Evolutionary conservation across 75 land plant species (phyloP), one percentile per base, ranked within the genome.

Genomic region (Sequoiadendron giganteum): DNA sequence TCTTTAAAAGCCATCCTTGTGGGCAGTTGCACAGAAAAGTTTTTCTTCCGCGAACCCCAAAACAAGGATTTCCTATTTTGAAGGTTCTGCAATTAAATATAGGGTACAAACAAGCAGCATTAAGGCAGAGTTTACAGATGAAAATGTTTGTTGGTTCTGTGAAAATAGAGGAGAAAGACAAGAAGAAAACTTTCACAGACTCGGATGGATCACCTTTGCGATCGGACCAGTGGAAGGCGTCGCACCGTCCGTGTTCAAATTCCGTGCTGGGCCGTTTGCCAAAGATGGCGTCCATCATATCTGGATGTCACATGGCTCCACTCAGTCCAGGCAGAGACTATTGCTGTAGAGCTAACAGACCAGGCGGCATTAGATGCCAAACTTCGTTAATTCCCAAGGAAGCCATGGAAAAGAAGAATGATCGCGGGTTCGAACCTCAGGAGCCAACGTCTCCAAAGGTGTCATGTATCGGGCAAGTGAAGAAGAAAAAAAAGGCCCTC

Each of bases 391-490:
- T 94, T 38, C 95, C 95, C 1, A 75, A 28, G 28, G 95, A 93
- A 40, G 94, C 92, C 19, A 79, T 88, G 25, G 48, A 42, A 28
- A 48, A 56, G 6, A 36, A 38, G 54, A 77, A 18, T 84, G 39
- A 45, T 25, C 85, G 81, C 14, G 72, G 18, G 85, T 65, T 77
- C 80, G 88, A 82, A 15, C n/a, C 16, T 58, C 87, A 80, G 14
- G 95, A 94, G 48, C 95, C 93, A 32, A 90, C 89, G 5, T 94
- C 94, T 19, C 94, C 95, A 0, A 94, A 93, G 72, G 89, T 94
- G 21, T 89, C 93, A 0, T 94, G 94, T 83, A 91, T 93, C 48
- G 94, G 93, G 16, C 93, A 92, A 78, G 88, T 94, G 92, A 94
- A 92, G 90, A 87, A 88, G 86, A 89, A 85, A 86, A 90, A 92